Base-by-base conservation (phyloP, 2,329 filamentous ascomycete species). In the Huntiella moniliformis region DNA sequence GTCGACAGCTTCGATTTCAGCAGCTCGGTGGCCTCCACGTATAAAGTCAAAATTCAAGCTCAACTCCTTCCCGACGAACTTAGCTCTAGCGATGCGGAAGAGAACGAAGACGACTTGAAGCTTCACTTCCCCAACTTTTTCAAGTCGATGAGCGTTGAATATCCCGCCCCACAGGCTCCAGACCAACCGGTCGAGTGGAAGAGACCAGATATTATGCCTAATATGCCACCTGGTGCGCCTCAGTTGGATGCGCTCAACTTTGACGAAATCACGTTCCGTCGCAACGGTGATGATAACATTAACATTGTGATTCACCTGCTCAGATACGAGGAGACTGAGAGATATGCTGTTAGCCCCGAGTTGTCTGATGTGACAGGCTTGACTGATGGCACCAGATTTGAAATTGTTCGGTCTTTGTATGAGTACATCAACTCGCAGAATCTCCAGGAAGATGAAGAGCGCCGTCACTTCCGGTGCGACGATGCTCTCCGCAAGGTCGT, bases 381-480 rank as follows among this genome's bases (percentile, higher is more conserved):
- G 56, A 71, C 77, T 42, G 85, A 93, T 60, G 88, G 85, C 43
- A 88, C 91, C 22, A 79, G 86, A 28, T 80, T 85, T 35, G 86
- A 91, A 51, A 81, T 87, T 5, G 77, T 94, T 22, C 83, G 92
- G 69, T 87, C 82, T 11, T 73, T 98, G 31, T 98, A 87, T 85
- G 87, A 95, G 58, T 98, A 98, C 56, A 82, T 94, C 53, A 79
- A 84, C 54, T 70, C 82, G 15, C 82, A 83, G 67, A 78, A 79
- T 13, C 67, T 98, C 40, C 85, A 93, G 59, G 88, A 95, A 58
- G 87, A 94, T 52, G 88, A 96, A 50, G 91, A 98, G 59, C 91
- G 91, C 66, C 75, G 91, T 51, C 82, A 82, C 50, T 88, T 98
- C 54, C 79, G 83, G 35, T 96, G 91, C 57, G 88, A 98, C 57